These are phyloP conservation scores for Paramecium caudatum DNA, from an alignment of 73 alveolate genomes.

Conservation along the genomic window DNA sequence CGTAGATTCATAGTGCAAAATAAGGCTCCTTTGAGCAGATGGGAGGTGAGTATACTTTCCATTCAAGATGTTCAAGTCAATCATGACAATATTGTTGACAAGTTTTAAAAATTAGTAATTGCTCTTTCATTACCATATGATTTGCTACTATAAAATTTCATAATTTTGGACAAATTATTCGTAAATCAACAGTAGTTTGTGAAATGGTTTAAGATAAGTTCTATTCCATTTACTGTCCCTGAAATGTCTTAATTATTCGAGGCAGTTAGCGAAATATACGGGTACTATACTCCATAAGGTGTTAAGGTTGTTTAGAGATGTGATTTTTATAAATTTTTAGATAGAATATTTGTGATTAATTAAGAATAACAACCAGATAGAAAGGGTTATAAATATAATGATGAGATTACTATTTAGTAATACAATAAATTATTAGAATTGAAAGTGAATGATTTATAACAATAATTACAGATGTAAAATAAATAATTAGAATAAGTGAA, in stretches of 20 bases:
- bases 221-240: conserved; percentile 35
- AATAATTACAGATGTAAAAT: not conserved
- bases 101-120: conserved; percentile 59
- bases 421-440: conserved; percentile 25
- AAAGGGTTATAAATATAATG: not conserved
- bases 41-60: conserved; percentile 66
- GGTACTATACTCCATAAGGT: conserved; percentile 40
- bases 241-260: conserved; percentile 21
- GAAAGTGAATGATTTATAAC: conserved; percentile 28
- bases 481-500: not conserved
- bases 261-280: conserved; percentile 31
- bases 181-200: not conserved
- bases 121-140: conserved; percentile 28
- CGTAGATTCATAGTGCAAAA: conserved; percentile 12
- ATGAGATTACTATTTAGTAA: conserved; percentile 2
- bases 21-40: conserved; percentile 57
- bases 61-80: conserved; percentile 59
- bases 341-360: not conserved
- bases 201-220: conserved; percentile 49
- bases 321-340: conserved; percentile 39
- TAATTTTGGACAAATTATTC: not conserved
- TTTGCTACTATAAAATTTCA: conserved; percentile 2
- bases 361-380: not conserved
- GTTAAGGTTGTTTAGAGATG: conserved; percentile 33
- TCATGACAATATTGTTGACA: conserved; percentile 22